Evolutionary conservation across 495 filamentous ascomycete genomes (phyloP), one percentile per base, ranked within the genome.

Genomic region (Hyaloscypha variabilis): DNA sequence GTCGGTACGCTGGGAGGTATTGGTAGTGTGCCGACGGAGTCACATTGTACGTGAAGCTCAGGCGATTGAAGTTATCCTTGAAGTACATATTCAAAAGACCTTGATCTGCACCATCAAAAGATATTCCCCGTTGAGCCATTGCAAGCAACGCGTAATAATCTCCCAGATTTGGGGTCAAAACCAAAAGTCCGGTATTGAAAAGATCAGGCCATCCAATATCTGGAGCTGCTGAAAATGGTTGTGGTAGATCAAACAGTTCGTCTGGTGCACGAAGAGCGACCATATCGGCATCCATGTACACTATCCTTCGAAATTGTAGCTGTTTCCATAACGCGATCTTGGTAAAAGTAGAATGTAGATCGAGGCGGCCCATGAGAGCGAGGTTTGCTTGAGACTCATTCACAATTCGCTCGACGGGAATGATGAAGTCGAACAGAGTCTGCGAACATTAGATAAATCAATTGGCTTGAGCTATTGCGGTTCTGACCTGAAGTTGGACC

Each of bases 131-230:
- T 66, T 92, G 84, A 29, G 96, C 94, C 75, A 97, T 84, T 57
- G 90, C 90, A 65, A 86, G 81, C 71, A 99, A 82, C 26, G 92
- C 90, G 72, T 90, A 89, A 76, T 95, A 97, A 64, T 96, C 93
- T 60, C 89, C 89, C 83, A 92, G 78, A 75, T 96, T 91, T 21
- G 95, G 95, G 28, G 85, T 89, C 52, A 98, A 76, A 51, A 90
- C 91, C 91, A 99, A 95, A 58, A 99, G 83, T 64, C 95, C 95
- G 53, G 91, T 94, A 79, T 99, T 99, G 84, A 99, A 99, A 66
- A 92, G 85, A 79, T 99, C 95, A 31, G 95, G 95, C 96, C 96
- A 99, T 71, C 95, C 95, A 70, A 98, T 90, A 73, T 99, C 95
- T 34, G 95, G 96, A 17, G 90, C 92, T 2, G 95, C 95, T 3